Evolutionary conservation across 2,329 filamentous ascomycete species (phyloP).

Genomic region (Scolecobasidium constrictum): DNA sequence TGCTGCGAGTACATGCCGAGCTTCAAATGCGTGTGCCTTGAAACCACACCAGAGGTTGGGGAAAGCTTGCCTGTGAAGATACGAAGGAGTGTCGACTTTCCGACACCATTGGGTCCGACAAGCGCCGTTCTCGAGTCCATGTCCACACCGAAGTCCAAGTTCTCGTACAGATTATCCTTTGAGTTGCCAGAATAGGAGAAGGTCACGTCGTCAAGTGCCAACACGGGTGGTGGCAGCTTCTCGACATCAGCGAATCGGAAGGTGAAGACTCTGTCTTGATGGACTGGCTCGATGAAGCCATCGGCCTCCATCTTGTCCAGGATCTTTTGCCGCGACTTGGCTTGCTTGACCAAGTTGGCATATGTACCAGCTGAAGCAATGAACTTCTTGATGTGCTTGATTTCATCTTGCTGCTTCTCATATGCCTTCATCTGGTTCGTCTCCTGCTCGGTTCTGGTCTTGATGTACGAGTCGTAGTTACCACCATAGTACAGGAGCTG

Average conservation of each 20-base stretch:
- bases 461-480: constrained; percentile 96
- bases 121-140: constrained; percentile 98
- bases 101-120: constrained; percentile 97
- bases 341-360: constrained; percentile 96
- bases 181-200: constrained; percentile 92
- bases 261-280: constrained; percentile 77
- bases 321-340: constrained; percentile 99
- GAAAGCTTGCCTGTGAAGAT: constrained; percentile 95
- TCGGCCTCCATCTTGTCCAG: constrained; percentile 99
- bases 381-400: constrained; percentile 99
- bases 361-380: constrained; percentile 99
- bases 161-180: constrained; percentile 88
- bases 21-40: constrained; percentile 95
- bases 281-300: constrained; percentile 89
- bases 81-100: constrained; percentile 91
- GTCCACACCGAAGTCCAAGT: constrained; percentile 96
- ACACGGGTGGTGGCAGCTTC: constrained; percentile 94
- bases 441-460: constrained; percentile 90
- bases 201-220: constrained; percentile 93
- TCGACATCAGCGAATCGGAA: constrained; percentile 99
- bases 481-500: constrained; percentile 95
- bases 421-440: constrained; percentile 99
- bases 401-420: constrained; percentile 98
- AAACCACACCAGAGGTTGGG: constrained; percentile 70
- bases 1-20: constrained; percentile 97